A percentile compares a stretch with the other conserved stretches of the same genome.
phyloP scores from a whole-genome alignment of 306 rosid genomes.

The Mimosa pudica region DNA sequence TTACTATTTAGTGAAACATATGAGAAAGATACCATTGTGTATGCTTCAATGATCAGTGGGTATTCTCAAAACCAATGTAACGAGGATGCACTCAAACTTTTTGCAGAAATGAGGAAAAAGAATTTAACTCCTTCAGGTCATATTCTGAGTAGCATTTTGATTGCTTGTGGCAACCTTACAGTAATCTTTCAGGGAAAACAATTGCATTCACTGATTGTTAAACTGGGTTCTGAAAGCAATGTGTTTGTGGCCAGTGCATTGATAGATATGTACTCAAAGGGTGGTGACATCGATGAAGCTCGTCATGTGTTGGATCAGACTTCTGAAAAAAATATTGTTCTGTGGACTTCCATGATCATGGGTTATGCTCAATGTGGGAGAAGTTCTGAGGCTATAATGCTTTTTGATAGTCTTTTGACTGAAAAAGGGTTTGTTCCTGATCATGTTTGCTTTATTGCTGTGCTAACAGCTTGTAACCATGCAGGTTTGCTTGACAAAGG shows the following conservation, averaged over 20 bases:
- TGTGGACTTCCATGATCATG: slow-evolving; percentile 68
- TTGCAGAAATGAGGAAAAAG: slow-evolving; percentile 54
- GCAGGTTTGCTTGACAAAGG: slow-evolving; percentile 64
- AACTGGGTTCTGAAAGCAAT: slow-evolving; percentile 62
- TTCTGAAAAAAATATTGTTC: slow-evolving; percentile 47
- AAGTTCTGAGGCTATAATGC: slow-evolving; percentile 59
- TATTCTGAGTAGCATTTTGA: slow-evolving; percentile 53
- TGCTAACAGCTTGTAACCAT: slow-evolving; percentile 68
- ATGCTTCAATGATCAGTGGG: slow-evolving; percentile 65
- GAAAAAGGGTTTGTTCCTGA: slow-evolving; percentile 52
- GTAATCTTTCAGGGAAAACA: slow-evolving; percentile 57
- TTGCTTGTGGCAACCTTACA: slow-evolving; percentile 63
- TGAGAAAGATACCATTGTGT: slow-evolving; percentile 53
- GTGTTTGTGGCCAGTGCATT: slow-evolving; percentile 62
- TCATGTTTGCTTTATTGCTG: slow-evolving; percentile 57
- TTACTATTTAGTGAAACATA: slow-evolving; percentile 47
- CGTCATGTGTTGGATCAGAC: slow-evolving; percentile 48
- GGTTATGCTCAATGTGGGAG: slow-evolving; percentile 67
- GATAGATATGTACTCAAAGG: slow-evolving; percentile 72
- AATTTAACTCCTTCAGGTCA: slow-evolving; percentile 54
- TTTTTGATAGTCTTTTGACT: slow-evolving; percentile 52
- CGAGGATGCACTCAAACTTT: slow-evolving; percentile 55
- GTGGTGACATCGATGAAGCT: slow-evolving; percentile 60
- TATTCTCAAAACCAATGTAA: slow-evolving; percentile 49
- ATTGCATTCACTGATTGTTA: slow-evolving; percentile 57